Conservation (phyloP, 2,329 filamentous ascomycete genomes). For the Lomentospora prolificans region DNA sequence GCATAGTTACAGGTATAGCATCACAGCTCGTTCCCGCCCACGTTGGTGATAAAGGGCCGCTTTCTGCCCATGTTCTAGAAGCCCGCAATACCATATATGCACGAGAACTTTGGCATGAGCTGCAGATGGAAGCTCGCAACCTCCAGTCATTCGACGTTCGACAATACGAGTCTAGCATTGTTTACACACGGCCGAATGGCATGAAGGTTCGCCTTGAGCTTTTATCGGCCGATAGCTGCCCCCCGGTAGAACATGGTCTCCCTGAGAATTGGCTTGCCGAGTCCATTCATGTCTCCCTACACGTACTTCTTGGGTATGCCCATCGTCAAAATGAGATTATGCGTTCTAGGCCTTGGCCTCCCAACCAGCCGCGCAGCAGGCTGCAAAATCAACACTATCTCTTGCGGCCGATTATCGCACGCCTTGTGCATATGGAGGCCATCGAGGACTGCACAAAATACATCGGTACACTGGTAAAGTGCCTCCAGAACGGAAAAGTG, state of each 20-base stretch:
- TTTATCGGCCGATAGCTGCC: conserved; percentile 42
- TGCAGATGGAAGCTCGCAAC: conserved; percentile 69
- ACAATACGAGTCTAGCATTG: conserved; percentile 47
- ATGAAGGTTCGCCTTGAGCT: conserved; percentile 58
- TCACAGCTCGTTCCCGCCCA: conserved; percentile 34
- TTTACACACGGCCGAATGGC: conserved; percentile 40
- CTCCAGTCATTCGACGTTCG: conserved; percentile 63
- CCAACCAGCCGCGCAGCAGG: conserved; percentile 26
- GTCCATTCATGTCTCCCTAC: conserved; percentile 54
- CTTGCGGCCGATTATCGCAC: conserved; percentile 41
- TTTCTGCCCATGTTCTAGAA: conserved; percentile 62
- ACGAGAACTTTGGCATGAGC: conserved; percentile 83
- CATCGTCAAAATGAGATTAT: conserved; percentile 66
- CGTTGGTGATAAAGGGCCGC: conserved; percentile 44
- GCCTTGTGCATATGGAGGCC: conserved; percentile 33
- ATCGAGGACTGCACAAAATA: conserved; percentile 28
- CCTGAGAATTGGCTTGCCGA: conserved; percentile 48
- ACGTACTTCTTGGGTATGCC: conserved; percentile 67
- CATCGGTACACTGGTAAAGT: conserved; percentile 31
- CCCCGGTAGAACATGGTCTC: conserved; percentile 20
- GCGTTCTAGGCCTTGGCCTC: conserved; percentile 48
- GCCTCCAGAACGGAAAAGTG: conserved; percentile 37
- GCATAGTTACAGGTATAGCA: conserved; percentile 48
- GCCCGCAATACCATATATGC: conserved; percentile 72
- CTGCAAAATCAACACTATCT: conserved; percentile 36